phyloP scores from a whole-genome alignment of 208 protist genomes.

The Crithidia fasciculata region DNA sequence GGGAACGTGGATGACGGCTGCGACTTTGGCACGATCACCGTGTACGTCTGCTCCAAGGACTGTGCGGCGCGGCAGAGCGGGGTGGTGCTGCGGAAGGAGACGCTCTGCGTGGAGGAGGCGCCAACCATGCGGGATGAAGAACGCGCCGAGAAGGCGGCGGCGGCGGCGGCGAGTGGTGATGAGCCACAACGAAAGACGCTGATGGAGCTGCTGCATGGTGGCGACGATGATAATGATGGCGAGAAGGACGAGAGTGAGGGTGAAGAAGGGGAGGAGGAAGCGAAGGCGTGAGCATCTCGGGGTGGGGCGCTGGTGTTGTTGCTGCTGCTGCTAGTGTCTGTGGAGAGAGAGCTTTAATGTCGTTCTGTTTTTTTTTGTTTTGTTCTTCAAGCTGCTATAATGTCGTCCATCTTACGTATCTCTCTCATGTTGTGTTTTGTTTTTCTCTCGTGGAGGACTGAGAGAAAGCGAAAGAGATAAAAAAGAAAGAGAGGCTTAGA shows the following conservation, averaged over 20 bases:
- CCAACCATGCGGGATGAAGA: conserved; percentile 40
- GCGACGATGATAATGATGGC: conserved; percentile 5
- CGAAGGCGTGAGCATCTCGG: background rate
- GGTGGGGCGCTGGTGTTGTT: too few species aligned
- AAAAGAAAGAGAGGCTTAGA: too few species aligned
- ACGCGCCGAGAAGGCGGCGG: conserved; percentile 24
- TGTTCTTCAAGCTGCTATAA: too few species aligned
- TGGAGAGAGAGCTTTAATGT: too few species aligned
- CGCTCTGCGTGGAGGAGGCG: conserved; percentile 66
- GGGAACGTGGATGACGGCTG: conserved; percentile 61
- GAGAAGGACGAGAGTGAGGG: conserved; percentile 1
- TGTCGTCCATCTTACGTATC: too few species aligned
- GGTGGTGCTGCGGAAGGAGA: conserved; percentile 62
- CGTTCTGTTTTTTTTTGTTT: too few species aligned
- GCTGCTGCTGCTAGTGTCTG: too few species aligned
- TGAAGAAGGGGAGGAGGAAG: background rate
- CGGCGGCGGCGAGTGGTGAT: conserved; percentile 6
- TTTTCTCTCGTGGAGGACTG: too few species aligned
- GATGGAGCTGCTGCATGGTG: conserved; percentile 26
- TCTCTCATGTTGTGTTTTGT: too few species aligned
- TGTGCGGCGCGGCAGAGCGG: conserved; percentile 50
- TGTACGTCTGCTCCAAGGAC: conserved; percentile 73
- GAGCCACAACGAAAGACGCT: conserved; percentile 20
- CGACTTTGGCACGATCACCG: conserved; percentile 81
- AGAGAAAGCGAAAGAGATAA: too few species aligned